Evolutionary conservation across 345 rosid species (phyloP).

Genomic region (Carallia pectinifolia): DNA sequence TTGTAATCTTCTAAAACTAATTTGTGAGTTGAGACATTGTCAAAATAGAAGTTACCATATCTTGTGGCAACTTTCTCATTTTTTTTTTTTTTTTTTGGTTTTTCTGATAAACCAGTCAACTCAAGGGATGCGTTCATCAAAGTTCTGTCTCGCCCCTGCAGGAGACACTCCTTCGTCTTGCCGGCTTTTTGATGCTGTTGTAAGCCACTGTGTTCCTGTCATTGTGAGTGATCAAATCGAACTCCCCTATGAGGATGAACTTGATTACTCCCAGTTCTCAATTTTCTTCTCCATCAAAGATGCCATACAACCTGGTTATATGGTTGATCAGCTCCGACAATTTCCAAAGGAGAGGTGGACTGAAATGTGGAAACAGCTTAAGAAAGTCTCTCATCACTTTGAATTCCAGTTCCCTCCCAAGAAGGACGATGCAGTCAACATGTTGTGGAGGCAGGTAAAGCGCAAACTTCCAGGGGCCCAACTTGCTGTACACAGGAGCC

Average conservation of each 20-base stretch:
- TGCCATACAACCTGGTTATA: slow-evolving; percentile 62
- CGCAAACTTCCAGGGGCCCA: slow-evolving; percentile 61
- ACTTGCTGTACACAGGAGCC: slow-evolving; percentile 69
- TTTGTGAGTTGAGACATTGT: not conserved
- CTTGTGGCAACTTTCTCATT: not conserved
- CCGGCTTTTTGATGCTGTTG: slow-evolving; percentile 82
- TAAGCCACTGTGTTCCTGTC: slow-evolving; percentile 84
- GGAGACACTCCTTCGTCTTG: slow-evolving; percentile 97
- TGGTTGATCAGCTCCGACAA: slow-evolving; percentile 62
- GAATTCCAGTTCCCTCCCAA: slow-evolving; percentile 77
- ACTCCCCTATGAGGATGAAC: slow-evolving; percentile 81
- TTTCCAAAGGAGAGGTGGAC: slow-evolving; percentile 73
- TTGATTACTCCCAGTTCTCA: slow-evolving; percentile 73
- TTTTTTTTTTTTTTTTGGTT: slow-evolving; percentile 9
- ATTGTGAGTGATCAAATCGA: slow-evolving; percentile 79
- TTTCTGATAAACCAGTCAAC: slow-evolving; percentile 50
- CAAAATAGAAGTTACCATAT: not conserved
- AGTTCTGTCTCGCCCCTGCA: slow-evolving; percentile 84
- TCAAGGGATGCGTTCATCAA: slow-evolving; percentile 81
- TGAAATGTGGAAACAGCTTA: slow-evolving; percentile 67
- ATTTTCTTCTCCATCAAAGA: slow-evolving; percentile 71
- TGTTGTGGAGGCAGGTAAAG: slow-evolving; percentile 90
- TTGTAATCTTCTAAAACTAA: not conserved
- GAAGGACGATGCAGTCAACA: slow-evolving; percentile 72
- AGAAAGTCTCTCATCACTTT: slow-evolving; percentile 68